phyloP scores from a whole-genome alignment of 1,284 basidiomycete species.

The Ceratobasidium sp. region DNA sequence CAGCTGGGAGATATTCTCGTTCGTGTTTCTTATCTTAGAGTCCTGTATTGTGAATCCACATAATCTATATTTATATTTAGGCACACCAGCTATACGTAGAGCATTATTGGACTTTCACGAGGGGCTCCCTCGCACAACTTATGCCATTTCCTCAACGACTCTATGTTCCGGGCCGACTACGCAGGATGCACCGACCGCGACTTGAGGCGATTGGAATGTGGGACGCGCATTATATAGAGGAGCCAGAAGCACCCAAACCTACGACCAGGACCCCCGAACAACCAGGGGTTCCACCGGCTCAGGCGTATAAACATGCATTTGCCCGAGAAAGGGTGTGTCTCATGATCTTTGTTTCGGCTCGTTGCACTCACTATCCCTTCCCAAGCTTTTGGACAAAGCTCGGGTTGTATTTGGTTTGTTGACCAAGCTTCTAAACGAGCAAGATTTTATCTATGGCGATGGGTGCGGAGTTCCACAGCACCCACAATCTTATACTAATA shows the following conservation, averaged over 20 bases:
- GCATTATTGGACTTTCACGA: constrained; percentile 64
- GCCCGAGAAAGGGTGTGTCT: constrained; percentile 67
- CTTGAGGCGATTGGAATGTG: constrained; percentile 70
- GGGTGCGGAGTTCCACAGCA: constrained; percentile 47
- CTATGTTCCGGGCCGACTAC: constrained; percentile 69
- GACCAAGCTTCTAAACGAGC: constrained; percentile 58
- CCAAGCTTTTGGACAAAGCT: constrained; percentile 66
- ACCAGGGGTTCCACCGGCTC: constrained; percentile 45
- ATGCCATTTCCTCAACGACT: constrained; percentile 73
- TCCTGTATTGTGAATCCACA: constrained; percentile 3
- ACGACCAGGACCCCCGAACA: constrained; percentile 47
- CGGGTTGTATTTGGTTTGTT: constrained; percentile 64
- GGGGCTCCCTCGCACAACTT: constrained; percentile 60
- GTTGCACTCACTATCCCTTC: neutral
- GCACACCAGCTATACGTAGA: constrained; percentile 67
- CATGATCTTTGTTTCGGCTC: neutral
- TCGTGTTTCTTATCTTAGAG: constrained; percentile 47
- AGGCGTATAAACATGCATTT: constrained; percentile 59
- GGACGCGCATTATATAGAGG: constrained; percentile 51
- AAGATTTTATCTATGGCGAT: constrained; percentile 61
- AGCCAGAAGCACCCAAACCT: constrained; percentile 55
- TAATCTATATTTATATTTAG: constrained; percentile 46
- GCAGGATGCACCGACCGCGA: constrained; percentile 60
- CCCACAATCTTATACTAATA: constrained; percentile 7
- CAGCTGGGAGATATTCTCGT: constrained; percentile 73